Evolutionary conservation across 164 flowering plant species (phyloP).

Genomic region (Macadamia tetraphylla): DNA sequence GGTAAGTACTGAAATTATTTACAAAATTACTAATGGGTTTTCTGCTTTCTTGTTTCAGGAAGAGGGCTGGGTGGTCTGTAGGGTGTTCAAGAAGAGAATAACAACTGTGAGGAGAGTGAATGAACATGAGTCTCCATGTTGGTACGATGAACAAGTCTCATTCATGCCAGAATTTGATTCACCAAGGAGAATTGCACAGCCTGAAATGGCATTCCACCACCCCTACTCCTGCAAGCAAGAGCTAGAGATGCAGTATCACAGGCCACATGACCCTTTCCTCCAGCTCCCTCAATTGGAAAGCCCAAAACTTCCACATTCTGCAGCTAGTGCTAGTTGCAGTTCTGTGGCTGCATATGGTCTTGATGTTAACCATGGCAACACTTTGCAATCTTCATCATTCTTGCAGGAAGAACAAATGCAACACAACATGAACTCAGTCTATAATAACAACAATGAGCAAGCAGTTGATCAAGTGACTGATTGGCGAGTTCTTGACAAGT

Average conservation of each 20-base stretch:
- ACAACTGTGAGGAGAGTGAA: conserved; percentile 42
- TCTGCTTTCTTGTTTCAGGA: conserved; percentile 33
- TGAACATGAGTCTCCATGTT: conserved; percentile 63
- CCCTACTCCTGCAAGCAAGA: conserved; percentile 71
- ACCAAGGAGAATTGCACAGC: conserved; percentile 37
- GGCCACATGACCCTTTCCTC: conserved; percentile 44
- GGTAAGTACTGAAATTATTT: background rate
- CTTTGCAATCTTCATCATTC: conserved; percentile 36
- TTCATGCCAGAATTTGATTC: conserved; percentile 75
- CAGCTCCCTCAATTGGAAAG: conserved; percentile 85
- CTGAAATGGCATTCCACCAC: conserved; percentile 24
- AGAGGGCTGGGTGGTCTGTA: conserved; percentile 96
- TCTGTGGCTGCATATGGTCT: conserved; percentile 29
- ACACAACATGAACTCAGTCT: conserved; percentile 29
- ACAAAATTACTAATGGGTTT: background rate
- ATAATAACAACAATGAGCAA: conserved; percentile 29
- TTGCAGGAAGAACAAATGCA: conserved; percentile 47
- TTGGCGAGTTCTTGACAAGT: conserved; percentile 85
- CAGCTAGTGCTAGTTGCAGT: conserved; percentile 31
- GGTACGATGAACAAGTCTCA: conserved; percentile 86
- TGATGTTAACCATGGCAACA: conserved; percentile 28
- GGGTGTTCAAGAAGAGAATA: conserved; percentile 86
- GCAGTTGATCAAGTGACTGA: conserved; percentile 70
- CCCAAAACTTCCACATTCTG: conserved; percentile 52
- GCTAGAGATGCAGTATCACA: conserved; percentile 46